Base-by-base conservation (phyloP, 805 yeast genomes). In the Ogataea trehaloabstinens region DNA sequence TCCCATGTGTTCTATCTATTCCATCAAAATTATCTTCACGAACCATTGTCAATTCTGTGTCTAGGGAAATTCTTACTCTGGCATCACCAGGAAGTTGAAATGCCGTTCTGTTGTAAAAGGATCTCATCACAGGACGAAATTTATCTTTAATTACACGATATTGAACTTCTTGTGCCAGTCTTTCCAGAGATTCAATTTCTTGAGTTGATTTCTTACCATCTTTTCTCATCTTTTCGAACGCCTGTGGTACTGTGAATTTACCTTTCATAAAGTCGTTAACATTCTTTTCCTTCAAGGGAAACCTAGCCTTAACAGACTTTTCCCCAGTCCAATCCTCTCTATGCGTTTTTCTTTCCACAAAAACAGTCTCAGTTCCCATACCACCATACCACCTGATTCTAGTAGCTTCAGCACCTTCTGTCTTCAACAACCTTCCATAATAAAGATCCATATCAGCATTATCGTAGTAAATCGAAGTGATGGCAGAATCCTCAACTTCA, bases 321-420 rank as follows among this genome's bases (percentile, higher is more conserved):
- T 93, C 99, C 53, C 99, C 99, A 3, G 99, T 93, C 99, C 99
- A 91, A 70, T 93, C 99, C 65, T 93, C 99, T 64, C 99, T 78
- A 61, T 93, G 99, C 5, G 99, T 93, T 64, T 93, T 93, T 64
- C 99, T 79, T 67, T 93, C 99, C 34, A 91, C 95, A 48, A 93
- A 93, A 40, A 91, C 86, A 29, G 85, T 86, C 52, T 91, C 96
- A 2, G 90, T 75, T 38, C 76, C 73, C 99, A 93, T 93, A 40
- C 96, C 96, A 60, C 99, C 99, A 62, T 93, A 93, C 99, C 99
- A 93, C 70, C 99, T 82, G 59, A 93, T 73, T 67, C 99, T 82
- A 49, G 91, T 89, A 17, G 98, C 98, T 66, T 93, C 99, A 4
- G 99, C 99, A 63, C 99, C 99, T 71, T 93, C 99, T 55, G 88